These are phyloP conservation scores for Moesziomyces aphidis DNA, from an alignment of 1,284 basidiomycete genomes.

Conservation along the genomic window DNA sequence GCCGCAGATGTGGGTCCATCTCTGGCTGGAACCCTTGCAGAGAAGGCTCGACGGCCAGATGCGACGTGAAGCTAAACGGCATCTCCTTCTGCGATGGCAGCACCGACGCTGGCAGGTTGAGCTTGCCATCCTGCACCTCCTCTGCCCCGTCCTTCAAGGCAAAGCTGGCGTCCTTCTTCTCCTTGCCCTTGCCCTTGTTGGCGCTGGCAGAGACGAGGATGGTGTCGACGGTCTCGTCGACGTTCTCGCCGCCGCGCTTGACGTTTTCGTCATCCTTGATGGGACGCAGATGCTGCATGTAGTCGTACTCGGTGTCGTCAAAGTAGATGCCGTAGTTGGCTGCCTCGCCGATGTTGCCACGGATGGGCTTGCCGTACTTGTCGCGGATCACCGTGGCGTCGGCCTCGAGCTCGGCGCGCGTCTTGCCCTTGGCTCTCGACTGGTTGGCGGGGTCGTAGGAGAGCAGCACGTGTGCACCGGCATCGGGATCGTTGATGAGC, in stretches of 20 bases:
- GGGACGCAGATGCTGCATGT: constrained; percentile 88
- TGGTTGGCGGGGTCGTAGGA: constrained; percentile 74
- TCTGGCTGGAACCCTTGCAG: constrained; percentile 88
- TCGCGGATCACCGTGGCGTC: constrained; percentile 74
- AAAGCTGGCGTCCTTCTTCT: constrained; percentile 35
- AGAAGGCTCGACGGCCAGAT: constrained; percentile 47
- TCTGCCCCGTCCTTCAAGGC: constrained; percentile 40
- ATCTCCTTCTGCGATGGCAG: constrained; percentile 53
- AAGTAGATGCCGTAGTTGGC: constrained; percentile 90
- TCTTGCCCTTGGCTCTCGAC: constrained; percentile 75
- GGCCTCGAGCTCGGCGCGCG: constrained; percentile 78
- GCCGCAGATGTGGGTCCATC: constrained; percentile 94
- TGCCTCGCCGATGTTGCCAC: constrained; percentile 80
- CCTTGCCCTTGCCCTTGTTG: constrained; percentile 51
- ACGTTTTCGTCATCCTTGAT: constrained; percentile 59
- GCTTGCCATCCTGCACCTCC: constrained; percentile 6
- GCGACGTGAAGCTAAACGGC: constrained; percentile 38
- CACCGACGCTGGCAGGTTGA: constrained; percentile 76
- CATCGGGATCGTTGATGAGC: constrained; percentile 91
- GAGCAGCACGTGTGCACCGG: constrained; percentile 87
- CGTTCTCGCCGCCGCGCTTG: constrained; percentile 55
- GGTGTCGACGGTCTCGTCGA: constrained; percentile 59
- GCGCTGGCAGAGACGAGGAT: constrained; percentile 45
- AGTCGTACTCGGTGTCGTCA: constrained; percentile 98
- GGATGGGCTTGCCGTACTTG: constrained; percentile 36